Evolutionary conservation across 2,329 filamentous ascomycete species (phyloP).

Genomic region (Fusarium begoniae): DNA sequence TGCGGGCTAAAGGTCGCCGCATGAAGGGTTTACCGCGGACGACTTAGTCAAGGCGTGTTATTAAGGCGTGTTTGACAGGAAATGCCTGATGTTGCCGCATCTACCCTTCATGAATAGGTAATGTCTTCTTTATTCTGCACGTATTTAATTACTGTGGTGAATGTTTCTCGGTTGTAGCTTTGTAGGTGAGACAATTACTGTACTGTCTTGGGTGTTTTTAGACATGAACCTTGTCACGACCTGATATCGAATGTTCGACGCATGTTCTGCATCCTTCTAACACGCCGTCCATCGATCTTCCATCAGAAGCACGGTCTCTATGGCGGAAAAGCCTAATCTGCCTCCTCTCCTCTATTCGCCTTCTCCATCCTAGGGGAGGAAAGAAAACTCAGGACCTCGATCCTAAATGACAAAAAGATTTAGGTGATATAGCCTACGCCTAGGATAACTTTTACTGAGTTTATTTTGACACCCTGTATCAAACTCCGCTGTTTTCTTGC

Average conservation of each 20-base stretch:
- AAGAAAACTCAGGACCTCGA: no score
- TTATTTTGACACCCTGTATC: no score
- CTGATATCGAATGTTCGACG: constrained; percentile 38
- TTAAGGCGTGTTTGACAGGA: not conserved
- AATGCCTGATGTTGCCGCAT: constrained; percentile 12
- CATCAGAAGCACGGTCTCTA: not conserved
- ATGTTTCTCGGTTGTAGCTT: not conserved
- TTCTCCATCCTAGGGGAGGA: constrained; percentile 11
- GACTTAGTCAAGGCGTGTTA: not conserved
- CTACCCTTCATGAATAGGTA: not conserved
- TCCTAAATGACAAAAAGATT: no score
- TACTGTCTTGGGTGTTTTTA: not conserved
- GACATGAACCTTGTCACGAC: not conserved
- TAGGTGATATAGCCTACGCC: no score
- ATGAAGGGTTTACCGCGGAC: not conserved
- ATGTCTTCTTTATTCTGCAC: not conserved
- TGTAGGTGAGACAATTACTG: not conserved
- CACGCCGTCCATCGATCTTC: constrained; percentile 11
- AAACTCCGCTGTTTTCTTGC: no score
- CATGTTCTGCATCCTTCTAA: constrained; percentile 24
- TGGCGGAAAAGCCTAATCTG: constrained; percentile 22
- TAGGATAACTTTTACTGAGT: no score
- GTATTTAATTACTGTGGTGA: no score
- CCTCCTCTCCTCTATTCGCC: constrained; percentile 21
- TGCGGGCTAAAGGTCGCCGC: constrained; percentile 39